Evolutionary conservation across 768 basidiomycete genomes (phyloP).

Genomic region (Auricularia cornea): DNA sequence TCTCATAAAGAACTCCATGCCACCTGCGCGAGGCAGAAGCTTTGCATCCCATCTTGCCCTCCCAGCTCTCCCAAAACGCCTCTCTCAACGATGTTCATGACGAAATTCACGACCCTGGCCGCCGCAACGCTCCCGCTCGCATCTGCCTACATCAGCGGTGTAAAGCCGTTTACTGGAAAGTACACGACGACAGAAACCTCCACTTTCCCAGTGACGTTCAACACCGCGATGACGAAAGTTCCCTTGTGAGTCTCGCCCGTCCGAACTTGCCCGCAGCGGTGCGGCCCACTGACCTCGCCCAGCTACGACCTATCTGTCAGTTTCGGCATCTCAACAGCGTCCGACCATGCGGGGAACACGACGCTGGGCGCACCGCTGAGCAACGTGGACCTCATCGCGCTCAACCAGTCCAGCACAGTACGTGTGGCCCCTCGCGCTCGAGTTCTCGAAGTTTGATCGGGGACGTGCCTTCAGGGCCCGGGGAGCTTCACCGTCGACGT

Average conservation of each 20-base stretch:
- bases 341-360: neutral
- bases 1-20: too few species aligned
- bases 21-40: too few species aligned
- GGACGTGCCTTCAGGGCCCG: neutral
- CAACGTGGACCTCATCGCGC: neutral
- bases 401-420: neutral
- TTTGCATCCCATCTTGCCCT: too few species aligned
- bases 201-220: neutral
- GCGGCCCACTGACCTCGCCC: neutral
- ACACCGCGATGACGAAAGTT: neutral
- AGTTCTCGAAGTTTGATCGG: too few species aligned
- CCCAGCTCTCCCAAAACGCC: too few species aligned
- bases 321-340: neutral
- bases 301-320: neutral
- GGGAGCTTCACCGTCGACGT: neutral
- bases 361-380: neutral
- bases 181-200: neutral
- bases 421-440: neutral
- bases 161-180: neutral
- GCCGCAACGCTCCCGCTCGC: neutral
- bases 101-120: neutral
- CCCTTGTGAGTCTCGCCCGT: neutral
- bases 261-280: neutral
- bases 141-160: neutral
- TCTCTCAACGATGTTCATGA: neutral